Evolutionary conservation across 73 alveolate genomes (phyloP).

Genomic region (Halteria grandinella): DNA sequence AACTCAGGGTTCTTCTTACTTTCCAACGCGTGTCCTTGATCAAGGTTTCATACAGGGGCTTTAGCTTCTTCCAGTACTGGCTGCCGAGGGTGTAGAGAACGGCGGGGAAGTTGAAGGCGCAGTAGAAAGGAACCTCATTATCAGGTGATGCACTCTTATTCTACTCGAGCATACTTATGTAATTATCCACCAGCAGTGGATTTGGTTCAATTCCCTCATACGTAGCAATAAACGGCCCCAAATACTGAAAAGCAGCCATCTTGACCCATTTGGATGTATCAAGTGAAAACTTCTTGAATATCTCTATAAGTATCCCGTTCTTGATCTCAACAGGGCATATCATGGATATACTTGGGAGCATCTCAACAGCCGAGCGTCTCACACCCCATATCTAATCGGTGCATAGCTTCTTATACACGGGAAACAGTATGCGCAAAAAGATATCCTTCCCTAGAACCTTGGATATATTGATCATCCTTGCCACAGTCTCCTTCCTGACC

Average conservation of each 20-base stretch:
- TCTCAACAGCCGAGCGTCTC: conserved; percentile 87
- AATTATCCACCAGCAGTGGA: conserved; percentile 67
- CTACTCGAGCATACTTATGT: conserved; percentile 71
- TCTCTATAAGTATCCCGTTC: conserved; percentile 63
- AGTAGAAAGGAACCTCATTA: conserved; percentile 67
- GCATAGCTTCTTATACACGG: conserved; percentile 73
- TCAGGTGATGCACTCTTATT: conserved; percentile 46
- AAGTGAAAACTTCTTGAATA: conserved; percentile 66
- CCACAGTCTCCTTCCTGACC: conserved; percentile 72
- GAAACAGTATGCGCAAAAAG: conserved; percentile 68
- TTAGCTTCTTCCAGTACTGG: conserved; percentile 72
- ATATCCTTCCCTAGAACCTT: conserved; percentile 63
- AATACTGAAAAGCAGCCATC: conserved; percentile 69
- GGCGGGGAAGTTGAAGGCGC: conserved; percentile 78
- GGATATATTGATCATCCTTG: conserved; percentile 59
- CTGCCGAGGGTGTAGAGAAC: conserved; percentile 75
- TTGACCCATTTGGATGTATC: conserved; percentile 87
- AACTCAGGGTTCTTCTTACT: conserved; percentile 75
- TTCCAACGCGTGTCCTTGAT: conserved; percentile 67
- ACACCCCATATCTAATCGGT: conserved; percentile 87
- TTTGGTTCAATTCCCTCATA: conserved; percentile 62
- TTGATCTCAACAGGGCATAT: conserved; percentile 64
- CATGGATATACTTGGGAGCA: conserved; percentile 69
- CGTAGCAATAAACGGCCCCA: conserved; percentile 79
- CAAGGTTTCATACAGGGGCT: conserved; percentile 53